Percentiles rank a stretch among this genome's conserved stretches.
phyloP scores from a whole-genome alignment of 306 rosid species.

The Ochetophila trinervis region DNA sequence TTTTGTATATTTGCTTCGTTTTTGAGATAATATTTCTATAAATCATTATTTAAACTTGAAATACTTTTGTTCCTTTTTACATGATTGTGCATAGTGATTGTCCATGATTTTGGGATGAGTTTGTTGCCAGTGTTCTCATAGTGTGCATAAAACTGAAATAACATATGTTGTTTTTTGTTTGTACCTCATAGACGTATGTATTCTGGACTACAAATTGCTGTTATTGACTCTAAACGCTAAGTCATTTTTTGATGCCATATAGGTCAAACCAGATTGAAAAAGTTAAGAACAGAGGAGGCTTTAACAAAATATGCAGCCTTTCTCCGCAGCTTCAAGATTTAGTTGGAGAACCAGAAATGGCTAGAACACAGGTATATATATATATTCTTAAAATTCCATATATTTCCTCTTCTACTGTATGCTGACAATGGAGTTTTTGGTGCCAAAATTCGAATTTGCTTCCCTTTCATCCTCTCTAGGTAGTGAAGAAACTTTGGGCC shows the following conservation, averaged over 20 bases:
- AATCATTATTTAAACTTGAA: no score
- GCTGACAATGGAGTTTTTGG: background rate
- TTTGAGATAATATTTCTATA: no score
- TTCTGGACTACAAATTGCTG: slow-evolving; percentile 1
- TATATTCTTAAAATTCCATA: background rate
- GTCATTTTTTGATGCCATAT: background rate
- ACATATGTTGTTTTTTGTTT: background rate
- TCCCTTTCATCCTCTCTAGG: slow-evolving; percentile 16
- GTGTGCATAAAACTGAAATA: background rate
- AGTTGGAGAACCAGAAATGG: slow-evolving; percentile 37
- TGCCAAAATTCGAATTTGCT: background rate
- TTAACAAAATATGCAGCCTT: slow-evolving; percentile 34
- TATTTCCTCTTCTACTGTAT: background rate
- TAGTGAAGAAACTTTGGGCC: slow-evolving; percentile 36
- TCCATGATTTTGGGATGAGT: background rate
- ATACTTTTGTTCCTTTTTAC: background rate
- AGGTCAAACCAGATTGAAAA: slow-evolving; percentile 26
- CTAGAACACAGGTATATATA: slow-evolving; percentile 33
- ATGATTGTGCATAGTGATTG: background rate
- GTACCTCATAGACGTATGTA: background rate
- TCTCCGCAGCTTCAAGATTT: slow-evolving; percentile 42
- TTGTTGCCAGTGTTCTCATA: background rate
- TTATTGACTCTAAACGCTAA: background rate
- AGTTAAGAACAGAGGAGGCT: slow-evolving; percentile 36
- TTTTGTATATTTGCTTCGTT: no score